Evolutionary conservation across 805 yeast genomes (phyloP).

Genomic region (Metschnikowia proteae): DNA sequence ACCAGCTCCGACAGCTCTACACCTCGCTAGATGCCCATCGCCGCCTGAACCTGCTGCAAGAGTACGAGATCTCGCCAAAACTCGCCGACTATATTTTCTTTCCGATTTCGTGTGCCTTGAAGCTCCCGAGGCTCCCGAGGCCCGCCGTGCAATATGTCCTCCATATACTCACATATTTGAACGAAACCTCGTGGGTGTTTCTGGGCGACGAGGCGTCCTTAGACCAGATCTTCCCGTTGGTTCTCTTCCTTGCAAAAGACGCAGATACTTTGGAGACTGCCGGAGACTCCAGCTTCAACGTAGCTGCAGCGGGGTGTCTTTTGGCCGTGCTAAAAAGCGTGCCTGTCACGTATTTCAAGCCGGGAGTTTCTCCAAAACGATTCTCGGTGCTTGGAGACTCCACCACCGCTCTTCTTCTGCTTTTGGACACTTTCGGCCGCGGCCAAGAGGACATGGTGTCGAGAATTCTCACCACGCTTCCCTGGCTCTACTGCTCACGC

Average conservation of each 20-base stretch:
- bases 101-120: constrained; percentile 34
- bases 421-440: constrained; percentile 10
- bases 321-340: constrained; percentile 14
- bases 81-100: constrained; percentile 42
- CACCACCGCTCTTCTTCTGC: constrained; percentile 24
- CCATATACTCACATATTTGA: constrained; percentile 27
- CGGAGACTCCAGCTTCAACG: constrained; percentile 11
- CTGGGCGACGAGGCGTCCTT: constrained; percentile 21
- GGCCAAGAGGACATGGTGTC: not conserved
- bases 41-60: not conserved
- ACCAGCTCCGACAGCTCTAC: constrained; percentile 10
- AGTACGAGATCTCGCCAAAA: constrained; percentile 26
- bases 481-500: constrained; percentile 13
- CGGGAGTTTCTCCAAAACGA: constrained; percentile 14
- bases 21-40: constrained; percentile 17
- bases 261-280: not conserved
- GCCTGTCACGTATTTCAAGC: constrained; percentile 21
- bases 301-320: constrained; percentile 20
- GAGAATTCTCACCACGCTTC: constrained; percentile 11
- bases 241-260: constrained; percentile 21
- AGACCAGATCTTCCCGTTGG: constrained; percentile 36
- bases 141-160: constrained; percentile 22
- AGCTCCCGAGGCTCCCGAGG: constrained; percentile 24
- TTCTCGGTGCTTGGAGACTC: constrained; percentile 29
- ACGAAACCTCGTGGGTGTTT: constrained; percentile 29